These are phyloP conservation scores for Leucocoprinus sp. DNA, from an alignment of 768 basidiomycete species.

Conservation along the genomic window DNA sequence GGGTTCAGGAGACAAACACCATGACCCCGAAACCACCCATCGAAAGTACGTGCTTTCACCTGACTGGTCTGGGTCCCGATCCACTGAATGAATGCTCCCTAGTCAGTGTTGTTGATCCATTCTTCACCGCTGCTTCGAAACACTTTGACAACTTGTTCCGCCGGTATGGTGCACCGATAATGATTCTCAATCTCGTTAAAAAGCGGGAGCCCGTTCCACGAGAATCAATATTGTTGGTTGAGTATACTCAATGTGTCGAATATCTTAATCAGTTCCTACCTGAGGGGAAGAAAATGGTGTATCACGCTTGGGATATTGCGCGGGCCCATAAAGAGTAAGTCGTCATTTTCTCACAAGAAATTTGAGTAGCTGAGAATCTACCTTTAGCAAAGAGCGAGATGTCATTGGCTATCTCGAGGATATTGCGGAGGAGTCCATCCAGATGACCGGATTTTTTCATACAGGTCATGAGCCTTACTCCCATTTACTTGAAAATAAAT, in stretches of 20 bases:
- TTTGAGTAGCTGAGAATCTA: neutral
- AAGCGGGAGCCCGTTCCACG: conserved; percentile 68
- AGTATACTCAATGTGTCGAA: conserved; percentile 85
- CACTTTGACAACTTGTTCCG: conserved; percentile 90
- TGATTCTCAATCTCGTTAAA: conserved; percentile 93
- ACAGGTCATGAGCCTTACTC: conserved; percentile 82
- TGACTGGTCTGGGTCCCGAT: too few species aligned
- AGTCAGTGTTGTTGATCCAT: conserved; percentile 94
- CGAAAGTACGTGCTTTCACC: conserved; percentile 58
- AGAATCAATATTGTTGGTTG: conserved; percentile 83
- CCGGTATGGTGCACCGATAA: conserved; percentile 85
- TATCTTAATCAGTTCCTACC: conserved; percentile 97
- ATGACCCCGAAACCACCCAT: conserved; percentile 95
- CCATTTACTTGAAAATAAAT: conserved; percentile 48
- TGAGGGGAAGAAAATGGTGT: conserved; percentile 74
- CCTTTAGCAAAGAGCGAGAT: conserved; percentile 91
- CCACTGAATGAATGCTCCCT: too few species aligned
- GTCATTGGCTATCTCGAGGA: conserved; percentile 94
- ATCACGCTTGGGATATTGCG: conserved; percentile 95
- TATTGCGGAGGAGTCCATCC: conserved; percentile 87
- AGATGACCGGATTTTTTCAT: conserved; percentile 92
- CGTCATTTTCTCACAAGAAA: neutral
- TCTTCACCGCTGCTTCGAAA: conserved; percentile 84
- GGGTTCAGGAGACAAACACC: conserved; percentile 89
- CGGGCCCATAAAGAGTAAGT: conserved; percentile 87